Evolutionary conservation across 345 rosid species (phyloP).

Genomic region (Populus nigra): DNA sequence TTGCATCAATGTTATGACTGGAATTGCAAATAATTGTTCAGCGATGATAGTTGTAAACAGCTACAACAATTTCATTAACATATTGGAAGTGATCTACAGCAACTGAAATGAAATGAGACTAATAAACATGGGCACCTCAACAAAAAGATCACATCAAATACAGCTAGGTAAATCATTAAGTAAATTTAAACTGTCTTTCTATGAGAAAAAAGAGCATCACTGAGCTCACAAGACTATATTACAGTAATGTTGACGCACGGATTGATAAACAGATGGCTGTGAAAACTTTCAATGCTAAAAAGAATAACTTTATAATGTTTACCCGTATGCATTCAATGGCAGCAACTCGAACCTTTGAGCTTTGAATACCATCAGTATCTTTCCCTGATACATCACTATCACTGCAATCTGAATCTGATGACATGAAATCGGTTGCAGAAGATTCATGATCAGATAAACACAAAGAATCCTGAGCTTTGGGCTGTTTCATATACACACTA

Average conservation of each 20-base stretch:
- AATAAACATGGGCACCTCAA: background rate
- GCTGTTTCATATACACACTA: slow-evolving; percentile 33
- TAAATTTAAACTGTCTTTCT: background rate
- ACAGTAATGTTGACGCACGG: background rate
- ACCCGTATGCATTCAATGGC: slow-evolving; percentile 83
- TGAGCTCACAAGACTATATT: background rate
- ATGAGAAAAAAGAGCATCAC: background rate
- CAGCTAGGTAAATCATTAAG: background rate
- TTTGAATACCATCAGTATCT: slow-evolving; percentile 42
- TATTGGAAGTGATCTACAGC: background rate
- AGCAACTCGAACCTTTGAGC: slow-evolving; percentile 76
- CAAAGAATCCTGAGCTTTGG: slow-evolving; percentile 36
- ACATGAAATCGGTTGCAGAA: slow-evolving; percentile 42
- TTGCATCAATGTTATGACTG: slow-evolving; percentile 1
- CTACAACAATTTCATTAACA: background rate
- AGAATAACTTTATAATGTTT: slow-evolving; percentile 16
- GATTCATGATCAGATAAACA: slow-evolving; percentile 46
- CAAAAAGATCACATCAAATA: background rate
- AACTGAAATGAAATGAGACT: background rate
- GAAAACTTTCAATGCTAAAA: background rate
- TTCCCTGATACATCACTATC: slow-evolving; percentile 65
- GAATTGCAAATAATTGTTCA: slow-evolving; percentile 1
- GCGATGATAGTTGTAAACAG: background rate
- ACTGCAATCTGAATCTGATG: slow-evolving; percentile 90
- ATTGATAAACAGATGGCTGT: background rate